Evolutionary conservation across 75 land plant species (phyloP).

Genomic region (Picea glauca): DNA sequence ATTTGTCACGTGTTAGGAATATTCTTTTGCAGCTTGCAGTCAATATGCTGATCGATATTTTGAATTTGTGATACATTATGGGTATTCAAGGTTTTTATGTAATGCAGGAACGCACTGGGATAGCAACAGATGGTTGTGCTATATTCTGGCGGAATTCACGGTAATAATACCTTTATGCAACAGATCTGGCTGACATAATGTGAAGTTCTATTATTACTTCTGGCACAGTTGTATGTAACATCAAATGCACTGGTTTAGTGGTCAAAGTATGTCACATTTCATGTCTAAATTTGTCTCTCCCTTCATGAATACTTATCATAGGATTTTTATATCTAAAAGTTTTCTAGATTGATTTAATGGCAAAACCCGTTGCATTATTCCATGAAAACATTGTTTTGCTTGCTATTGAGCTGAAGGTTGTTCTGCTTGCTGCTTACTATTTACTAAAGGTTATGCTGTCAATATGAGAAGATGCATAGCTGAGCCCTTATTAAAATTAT

Average conservation of each 20-base stretch:
- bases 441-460: no score
- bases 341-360: no score
- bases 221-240: background rate
- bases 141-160: conserved; percentile 82
- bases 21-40: background rate
- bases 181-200: no score
- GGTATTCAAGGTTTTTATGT: background rate
- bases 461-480: no score
- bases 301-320: no score
- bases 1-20: background rate
- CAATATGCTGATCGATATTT: background rate
- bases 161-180: conserved; percentile 23
- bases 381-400: no score
- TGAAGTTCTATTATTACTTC: background rate
- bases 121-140: conserved; percentile 90
- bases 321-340: no score
- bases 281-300: background rate
- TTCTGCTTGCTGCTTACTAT: no score
- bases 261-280: background rate
- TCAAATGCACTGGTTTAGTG: background rate
- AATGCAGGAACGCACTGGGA: conserved; percentile 87
- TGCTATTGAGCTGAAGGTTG: no score
- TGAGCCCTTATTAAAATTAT: no score
- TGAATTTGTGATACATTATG: background rate
- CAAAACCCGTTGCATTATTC: no score